Base-by-base conservation (phyloP, 805 yeast genomes). In the Kuraishia capsulata region DNA sequence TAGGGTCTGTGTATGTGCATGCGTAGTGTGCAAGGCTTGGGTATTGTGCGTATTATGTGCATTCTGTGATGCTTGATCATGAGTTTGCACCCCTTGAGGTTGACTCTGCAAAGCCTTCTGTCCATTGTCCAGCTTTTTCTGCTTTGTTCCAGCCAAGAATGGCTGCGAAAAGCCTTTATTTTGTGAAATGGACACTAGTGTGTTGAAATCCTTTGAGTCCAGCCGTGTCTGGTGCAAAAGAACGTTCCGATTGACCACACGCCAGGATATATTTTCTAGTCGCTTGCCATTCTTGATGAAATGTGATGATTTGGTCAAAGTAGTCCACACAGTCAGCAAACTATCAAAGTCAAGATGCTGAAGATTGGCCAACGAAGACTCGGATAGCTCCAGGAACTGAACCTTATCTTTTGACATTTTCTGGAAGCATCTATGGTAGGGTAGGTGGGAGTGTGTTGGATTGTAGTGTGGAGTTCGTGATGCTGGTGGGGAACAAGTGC, bases 301-400 rank as follows among this genome's bases (percentile, higher is more conserved):
- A 33, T 52, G 56, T 19, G 59, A 49, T 2, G 59, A 52, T 38
- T 60, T 59, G 9, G 54, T 54, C 11, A 60, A 37, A 2, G 69
- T 66, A 8, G 68, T 61, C 67, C 70, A 65, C 19, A 66, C 57
- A 3, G 64, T 57, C 21, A 66, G 45, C 3, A 65, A 62, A 36
- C 61, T 62, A 39, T 64, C 67, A 29, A 66, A 50, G 31, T 65
- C 65, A 17, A 57, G 39, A 16, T 47, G 33, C 21, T 47, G 44
- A 20, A 54, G 32, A 4, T 58, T 54, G 18, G 52, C 45, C 17
- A 28, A 17, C 9, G 31, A 28, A 5, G 31, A 28, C 16, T 46
- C 49, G 8, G 61, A 55, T 14, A 58, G 44, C 44, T 58, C 60
- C 23, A 58, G 41, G 36, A 56, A 58, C 5, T 59, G 62, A 5